A percentile compares a stretch with the other conserved stretches of the same genome.
Conservation (phyloP, 192 early-diverging fungal genomes). For the Thamnidium elegans region DNA sequence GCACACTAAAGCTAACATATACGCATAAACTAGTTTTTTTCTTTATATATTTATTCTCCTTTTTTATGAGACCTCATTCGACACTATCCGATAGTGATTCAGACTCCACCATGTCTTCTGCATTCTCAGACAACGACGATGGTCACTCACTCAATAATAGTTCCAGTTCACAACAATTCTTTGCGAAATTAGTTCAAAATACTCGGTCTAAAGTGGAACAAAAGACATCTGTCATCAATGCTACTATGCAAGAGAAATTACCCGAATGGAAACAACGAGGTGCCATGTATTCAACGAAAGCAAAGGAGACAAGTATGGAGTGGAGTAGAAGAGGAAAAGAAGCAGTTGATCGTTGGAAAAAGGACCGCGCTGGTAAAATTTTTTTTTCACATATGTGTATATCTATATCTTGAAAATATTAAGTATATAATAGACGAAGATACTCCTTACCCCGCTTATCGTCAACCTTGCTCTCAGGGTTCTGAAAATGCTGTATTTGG, state of each 20-base stretch:
- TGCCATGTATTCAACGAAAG: slow-evolving; percentile 29
- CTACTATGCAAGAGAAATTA: slow-evolving; percentile 31
- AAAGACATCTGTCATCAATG: slow-evolving; percentile 31
- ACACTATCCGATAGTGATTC: slow-evolving; percentile 2
- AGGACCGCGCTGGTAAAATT: slow-evolving; percentile 7
- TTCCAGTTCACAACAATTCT: slow-evolving; percentile 3
- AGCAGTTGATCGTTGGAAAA: slow-evolving; percentile 38
- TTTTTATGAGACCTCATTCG: slow-evolving; percentile 4
- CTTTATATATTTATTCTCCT: too few species aligned
- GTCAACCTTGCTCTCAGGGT: neutral
- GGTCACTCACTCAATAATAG: neutral
- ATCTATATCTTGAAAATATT: neutral
- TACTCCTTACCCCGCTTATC: neutral
- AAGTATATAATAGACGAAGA: neutral
- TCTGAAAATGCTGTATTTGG: slow-evolving; percentile 32
- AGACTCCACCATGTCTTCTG: slow-evolving; percentile 16
- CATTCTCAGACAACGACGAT: slow-evolving; percentile 2
- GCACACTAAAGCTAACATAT: too few species aligned
- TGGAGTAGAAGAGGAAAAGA: slow-evolving; percentile 37
- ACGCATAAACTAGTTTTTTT: too few species aligned
- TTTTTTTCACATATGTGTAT: neutral
- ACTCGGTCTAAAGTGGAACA: slow-evolving; percentile 29
- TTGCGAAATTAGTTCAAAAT: slow-evolving; percentile 29
- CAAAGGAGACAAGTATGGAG: slow-evolving; percentile 36
- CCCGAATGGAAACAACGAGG: slow-evolving; percentile 37